These are phyloP conservation scores for Globisporangium cystogenes DNA, from an alignment of 352 stramenopile species.

Conservation along the genomic window DNA sequence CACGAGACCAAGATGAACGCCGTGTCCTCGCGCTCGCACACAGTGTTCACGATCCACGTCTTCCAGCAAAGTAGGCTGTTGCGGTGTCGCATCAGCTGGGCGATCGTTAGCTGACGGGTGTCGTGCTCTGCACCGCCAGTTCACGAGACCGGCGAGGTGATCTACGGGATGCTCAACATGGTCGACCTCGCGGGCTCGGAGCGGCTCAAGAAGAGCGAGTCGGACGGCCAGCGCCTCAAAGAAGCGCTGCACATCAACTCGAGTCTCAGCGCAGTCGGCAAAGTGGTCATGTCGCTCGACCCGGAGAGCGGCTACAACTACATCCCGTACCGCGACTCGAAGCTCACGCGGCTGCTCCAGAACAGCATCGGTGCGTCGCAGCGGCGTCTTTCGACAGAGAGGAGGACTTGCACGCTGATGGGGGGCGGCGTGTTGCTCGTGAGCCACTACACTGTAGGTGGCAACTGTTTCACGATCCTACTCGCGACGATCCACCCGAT, in stretches of 20 bases:
- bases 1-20: constrained; percentile 93
- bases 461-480: constrained; percentile 83
- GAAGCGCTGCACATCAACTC: constrained; percentile 86
- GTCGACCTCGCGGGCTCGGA: constrained; percentile 81
- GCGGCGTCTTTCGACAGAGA: neutral
- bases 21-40: constrained; percentile 84
- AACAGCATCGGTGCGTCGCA: constrained; percentile 67
- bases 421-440: neutral
- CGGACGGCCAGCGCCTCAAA: constrained; percentile 78
- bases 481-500: constrained; percentile 86
- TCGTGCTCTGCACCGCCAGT: constrained; percentile 20
- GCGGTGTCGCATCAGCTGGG: neutral
- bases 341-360: constrained; percentile 76
- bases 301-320: constrained; percentile 86
- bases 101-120: neutral
- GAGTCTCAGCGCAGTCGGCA: constrained; percentile 75
- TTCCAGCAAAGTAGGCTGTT: constrained; percentile 63
- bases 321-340: constrained; percentile 83
- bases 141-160: constrained; percentile 64
- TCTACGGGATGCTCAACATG: constrained; percentile 85
- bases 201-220: constrained; percentile 85
- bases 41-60: constrained; percentile 84
- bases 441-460: constrained; percentile 41
- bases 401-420: neutral
- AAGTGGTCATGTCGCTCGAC: constrained; percentile 85